A percentile compares a stretch with the other conserved stretches of the same genome.
Evolutionary conservation across 495 filamentous ascomycete species (phyloP).

Genomic region (Opeltia flavorubescens): DNA sequence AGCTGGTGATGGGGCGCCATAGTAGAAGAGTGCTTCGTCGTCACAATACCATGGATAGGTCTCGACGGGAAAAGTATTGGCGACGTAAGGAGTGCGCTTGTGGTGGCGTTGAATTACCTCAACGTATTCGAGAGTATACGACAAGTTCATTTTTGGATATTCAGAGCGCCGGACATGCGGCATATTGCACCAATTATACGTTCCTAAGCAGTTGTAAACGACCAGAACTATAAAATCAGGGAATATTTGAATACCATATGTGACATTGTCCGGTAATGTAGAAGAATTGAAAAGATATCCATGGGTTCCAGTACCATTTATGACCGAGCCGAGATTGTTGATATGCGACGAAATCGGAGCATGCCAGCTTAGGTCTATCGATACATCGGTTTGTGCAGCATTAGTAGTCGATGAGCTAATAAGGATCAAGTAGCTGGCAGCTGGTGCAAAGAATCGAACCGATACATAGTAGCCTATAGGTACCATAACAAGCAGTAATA

Average conservation of each 20-base stretch:
- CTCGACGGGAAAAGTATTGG: constrained; percentile 53
- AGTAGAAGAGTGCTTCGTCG: constrained; percentile 46
- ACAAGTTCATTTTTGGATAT: constrained; percentile 33
- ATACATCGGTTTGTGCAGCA: constrained; percentile 1
- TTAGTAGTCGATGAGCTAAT: neutral
- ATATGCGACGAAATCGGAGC: constrained; percentile 38
- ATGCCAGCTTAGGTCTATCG: constrained; percentile 40
- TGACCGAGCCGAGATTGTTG: constrained; percentile 39
- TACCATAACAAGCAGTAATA: neutral
- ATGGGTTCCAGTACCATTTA: constrained; percentile 39
- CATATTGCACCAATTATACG: constrained; percentile 67
- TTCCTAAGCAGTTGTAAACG: constrained; percentile 10
- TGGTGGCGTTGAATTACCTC: constrained; percentile 61
- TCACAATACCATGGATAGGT: constrained; percentile 50
- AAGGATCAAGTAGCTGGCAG: neutral
- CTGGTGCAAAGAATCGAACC: neutral
- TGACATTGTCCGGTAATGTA: constrained; percentile 20
- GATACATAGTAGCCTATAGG: neutral
- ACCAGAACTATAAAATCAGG: constrained; percentile 38
- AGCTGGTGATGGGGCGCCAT: constrained; percentile 30
- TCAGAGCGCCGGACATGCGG: constrained; percentile 48
- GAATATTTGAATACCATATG: constrained; percentile 33
- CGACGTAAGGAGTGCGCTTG: constrained; percentile 56
- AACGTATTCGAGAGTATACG: constrained; percentile 48
- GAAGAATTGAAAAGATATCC: constrained; percentile 53